Evolutionary conservation across 2,329 filamentous ascomycete species (phyloP), one percentile per base, ranked within the genome.

Genomic region (Paracamarosporium sp.): DNA sequence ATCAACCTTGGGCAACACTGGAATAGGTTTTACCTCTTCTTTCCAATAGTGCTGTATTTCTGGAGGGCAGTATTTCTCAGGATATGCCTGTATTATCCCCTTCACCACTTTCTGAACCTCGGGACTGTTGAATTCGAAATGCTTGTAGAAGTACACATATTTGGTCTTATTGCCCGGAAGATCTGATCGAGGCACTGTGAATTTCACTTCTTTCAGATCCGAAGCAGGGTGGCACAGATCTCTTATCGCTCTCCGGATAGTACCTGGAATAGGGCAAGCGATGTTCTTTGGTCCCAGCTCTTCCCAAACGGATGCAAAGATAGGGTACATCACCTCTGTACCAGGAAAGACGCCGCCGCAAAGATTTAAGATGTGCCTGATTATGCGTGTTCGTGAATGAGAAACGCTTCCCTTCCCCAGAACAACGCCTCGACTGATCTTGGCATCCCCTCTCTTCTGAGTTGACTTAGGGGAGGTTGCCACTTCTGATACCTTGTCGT

Each of bases 261-360:
- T 87, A 35, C 81, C 78, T 33, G 79, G 75, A 60, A 87, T 83
- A 0, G 85, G 85, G 47, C 68, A 78, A 55, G 78, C 77, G 40
- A 78, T 47, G 22, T 55, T 70, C 57, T 78, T 66, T 7, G 60
- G 70, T 61, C 68, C 56, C 13, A 79, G 80, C 57, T 77, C 67
- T 77, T 80, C 74, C 85, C 86, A 88, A 15, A 80, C 73, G 2
- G 80, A 80, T 13, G 78, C 74, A 61, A 86, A 87, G 8, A 85
- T 82, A 60, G 81, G 78, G 70, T 79, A 81, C n/a, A 88, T 78
- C 61, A 86, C 84, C 43, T 76, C 77, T 24, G 83, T 80, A 35
- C 82, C 79, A 2, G 86, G 84, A 52, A 83, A 87, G 2, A 83
- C 81, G 7, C 86, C 86, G 44, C 79, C 79, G 53, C 82, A 83